A percentile compares a stretch with the other conserved stretches of the same genome.
These are phyloP conservation scores for Tardiomyces depauwii DNA, from an alignment of 1,139 yeast species.

Conservation along the genomic window DNA sequence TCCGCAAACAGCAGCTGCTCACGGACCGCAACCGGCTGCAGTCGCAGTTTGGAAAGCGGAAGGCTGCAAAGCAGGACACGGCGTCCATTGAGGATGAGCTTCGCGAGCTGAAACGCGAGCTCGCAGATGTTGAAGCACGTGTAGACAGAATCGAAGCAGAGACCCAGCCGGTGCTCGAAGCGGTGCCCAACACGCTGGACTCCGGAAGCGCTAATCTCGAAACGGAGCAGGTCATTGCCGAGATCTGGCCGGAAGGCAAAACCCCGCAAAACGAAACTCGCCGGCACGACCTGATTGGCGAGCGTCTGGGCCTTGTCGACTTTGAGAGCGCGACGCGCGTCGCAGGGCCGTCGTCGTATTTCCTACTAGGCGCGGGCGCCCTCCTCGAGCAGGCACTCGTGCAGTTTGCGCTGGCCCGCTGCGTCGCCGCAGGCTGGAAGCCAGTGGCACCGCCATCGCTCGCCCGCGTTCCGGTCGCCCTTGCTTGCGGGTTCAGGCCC, in stretches of 20 bases:
- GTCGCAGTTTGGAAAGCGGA: constrained; percentile 6
- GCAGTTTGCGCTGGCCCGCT: constrained; percentile 60
- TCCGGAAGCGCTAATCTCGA: constrained; percentile 29
- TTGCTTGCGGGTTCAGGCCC: constrained; percentile 94
- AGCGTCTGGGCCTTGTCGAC: constrained; percentile 51
- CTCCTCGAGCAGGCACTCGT: constrained; percentile 80
- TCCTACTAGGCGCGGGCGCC: constrained; percentile 78
- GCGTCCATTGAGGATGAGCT: constrained; percentile 6
- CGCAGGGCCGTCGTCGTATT: constrained; percentile 87
- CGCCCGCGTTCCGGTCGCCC: constrained; percentile 63
- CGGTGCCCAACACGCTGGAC: constrained; percentile 55
- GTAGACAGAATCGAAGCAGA: constrained; percentile 30
- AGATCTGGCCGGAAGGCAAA: constrained; percentile 8
- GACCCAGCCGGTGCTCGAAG: constrained; percentile 34
- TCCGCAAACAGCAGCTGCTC: constrained; percentile 15
- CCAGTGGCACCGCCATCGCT: constrained; percentile 79
- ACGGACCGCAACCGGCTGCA: constrained; percentile 18
- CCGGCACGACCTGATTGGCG: constrained; percentile 64
- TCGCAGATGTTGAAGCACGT: constrained; percentile 29
- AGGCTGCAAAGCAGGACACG: constrained; percentile 1
- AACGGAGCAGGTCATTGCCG: constrained; percentile 15
- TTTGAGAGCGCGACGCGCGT: constrained; percentile 60
- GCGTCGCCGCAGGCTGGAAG: constrained; percentile 55
- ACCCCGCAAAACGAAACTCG: constrained; percentile 6
- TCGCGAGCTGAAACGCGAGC: constrained; percentile 19